Percentiles rank a stretch among this genome's conserved stretches.
Evolutionary conservation across 2,329 filamentous ascomycete species (phyloP).

Genomic region (Emydomyces testavorans): DNA sequence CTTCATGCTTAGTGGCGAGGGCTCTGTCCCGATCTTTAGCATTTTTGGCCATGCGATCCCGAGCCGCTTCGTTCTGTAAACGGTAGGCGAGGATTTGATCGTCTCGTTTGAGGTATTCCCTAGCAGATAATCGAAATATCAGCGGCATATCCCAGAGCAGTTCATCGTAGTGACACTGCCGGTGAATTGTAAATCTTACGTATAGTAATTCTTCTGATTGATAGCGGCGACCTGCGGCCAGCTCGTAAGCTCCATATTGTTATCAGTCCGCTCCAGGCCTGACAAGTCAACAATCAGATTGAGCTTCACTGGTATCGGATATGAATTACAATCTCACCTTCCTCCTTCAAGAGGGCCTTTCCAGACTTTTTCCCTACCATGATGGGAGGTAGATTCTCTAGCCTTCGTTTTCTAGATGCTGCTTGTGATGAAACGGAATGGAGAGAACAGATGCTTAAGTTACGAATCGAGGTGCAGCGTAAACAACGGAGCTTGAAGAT

Average conservation of each 20-base stretch:
- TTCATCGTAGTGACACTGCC: background rate
- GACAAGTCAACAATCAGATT: conserved; percentile 13
- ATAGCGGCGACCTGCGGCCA: conserved; percentile 91
- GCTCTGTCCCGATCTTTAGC: conserved; percentile 82
- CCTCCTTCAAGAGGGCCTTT: conserved; percentile 50
- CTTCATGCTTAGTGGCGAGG: conserved; percentile 59
- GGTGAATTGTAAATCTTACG: conserved; percentile 46
- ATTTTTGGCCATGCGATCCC: conserved; percentile 70
- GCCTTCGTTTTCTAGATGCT: background rate
- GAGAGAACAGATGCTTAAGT: no score
- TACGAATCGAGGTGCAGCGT: no score
- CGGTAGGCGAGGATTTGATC: conserved; percentile 86
- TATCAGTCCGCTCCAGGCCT: conserved; percentile 95
- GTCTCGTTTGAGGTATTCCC: conserved; percentile 95
- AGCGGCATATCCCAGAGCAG: background rate
- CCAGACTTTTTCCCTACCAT: conserved; percentile 59
- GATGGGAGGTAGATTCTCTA: background rate
- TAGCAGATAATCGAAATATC: conserved; percentile 28
- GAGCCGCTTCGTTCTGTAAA: conserved; percentile 73
- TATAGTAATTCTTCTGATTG: conserved; percentile 99
- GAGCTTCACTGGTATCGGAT: conserved; percentile 1
- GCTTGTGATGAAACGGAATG: background rate
- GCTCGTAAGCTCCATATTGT: conserved; percentile 89
- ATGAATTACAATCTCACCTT: conserved; percentile 33
- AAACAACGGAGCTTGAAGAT: no score